Conservation (phyloP, 2,329 filamentous ascomycete species). For the Exophiala alcalophila region DNA sequence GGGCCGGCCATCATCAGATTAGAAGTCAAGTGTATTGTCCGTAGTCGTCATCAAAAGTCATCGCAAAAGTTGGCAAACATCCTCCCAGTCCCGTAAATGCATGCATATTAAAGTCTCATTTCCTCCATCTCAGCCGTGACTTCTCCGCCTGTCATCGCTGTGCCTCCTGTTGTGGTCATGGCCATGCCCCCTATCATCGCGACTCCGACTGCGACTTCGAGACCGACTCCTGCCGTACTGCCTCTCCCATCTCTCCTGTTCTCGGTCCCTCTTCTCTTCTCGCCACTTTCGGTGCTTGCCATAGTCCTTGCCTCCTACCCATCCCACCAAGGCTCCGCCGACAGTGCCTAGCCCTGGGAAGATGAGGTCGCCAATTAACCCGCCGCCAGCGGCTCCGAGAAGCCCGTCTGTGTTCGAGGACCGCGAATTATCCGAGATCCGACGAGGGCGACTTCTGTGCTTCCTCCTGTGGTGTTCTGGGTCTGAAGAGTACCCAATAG, state of each 20-base stretch:
- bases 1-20: no score
- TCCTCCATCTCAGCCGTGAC: constrained; percentile 12
- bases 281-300: constrained; percentile 29
- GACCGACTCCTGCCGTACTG: constrained; percentile 14
- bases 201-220: constrained; percentile 22
- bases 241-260: constrained; percentile 29
- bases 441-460: constrained; percentile 21
- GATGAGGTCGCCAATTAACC: constrained; percentile 30
- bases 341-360: constrained; percentile 32
- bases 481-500: constrained; percentile 29
- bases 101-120: background rate
- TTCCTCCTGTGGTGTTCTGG: constrained; percentile 27
- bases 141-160: constrained; percentile 12
- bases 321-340: constrained; percentile 30
- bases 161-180: constrained; percentile 9
- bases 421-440: constrained; percentile 24
- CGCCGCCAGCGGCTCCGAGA: constrained; percentile 30
- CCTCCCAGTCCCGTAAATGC: no score
- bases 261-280: constrained; percentile 26
- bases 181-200: constrained; percentile 4
- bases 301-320: constrained; percentile 31
- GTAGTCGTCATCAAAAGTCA: no score
- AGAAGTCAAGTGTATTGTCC: no score
- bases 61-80: no score
- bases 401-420: constrained; percentile 28